These are phyloP conservation scores for Vigna mungo DNA, from an alignment of 306 rosid genomes.

Conservation along the genomic window DNA sequence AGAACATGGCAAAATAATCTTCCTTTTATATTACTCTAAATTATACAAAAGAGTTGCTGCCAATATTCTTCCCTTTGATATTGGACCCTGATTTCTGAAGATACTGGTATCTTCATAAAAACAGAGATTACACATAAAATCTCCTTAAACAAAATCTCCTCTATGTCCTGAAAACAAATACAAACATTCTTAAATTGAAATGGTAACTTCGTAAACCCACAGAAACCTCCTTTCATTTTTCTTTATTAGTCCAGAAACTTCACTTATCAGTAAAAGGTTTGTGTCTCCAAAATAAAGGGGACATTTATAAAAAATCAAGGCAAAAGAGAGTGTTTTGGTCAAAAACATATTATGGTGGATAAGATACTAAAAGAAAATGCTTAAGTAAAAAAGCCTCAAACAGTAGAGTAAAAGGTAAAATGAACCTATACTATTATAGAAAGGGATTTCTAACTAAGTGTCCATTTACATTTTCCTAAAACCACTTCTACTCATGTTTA, in stretches of 20 bases:
- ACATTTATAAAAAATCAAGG: neutral
- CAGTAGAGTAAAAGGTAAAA: neutral
- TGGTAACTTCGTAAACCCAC: neutral
- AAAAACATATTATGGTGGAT: neutral
- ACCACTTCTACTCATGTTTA: neutral
- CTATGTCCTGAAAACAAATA: neutral
- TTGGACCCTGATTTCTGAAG: constrained; percentile 10
- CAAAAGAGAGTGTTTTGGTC: neutral
- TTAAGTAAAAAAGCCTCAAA: neutral
- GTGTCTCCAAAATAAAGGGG: neutral
- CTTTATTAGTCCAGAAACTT: neutral
- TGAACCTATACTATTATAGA: neutral
- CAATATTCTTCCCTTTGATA: too few relatives aligned
- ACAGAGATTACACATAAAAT: neutral
- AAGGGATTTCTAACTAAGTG: neutral
- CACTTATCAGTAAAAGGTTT: neutral
- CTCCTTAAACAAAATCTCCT: constrained; percentile 19
- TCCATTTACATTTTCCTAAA: neutral
- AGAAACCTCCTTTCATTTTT: neutral
- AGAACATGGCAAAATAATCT: neutral
- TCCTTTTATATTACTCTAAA: constrained; percentile 18
- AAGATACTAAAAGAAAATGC: neutral
- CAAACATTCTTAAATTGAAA: neutral
- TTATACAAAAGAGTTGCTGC: neutral
- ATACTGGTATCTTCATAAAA: constrained; percentile 6